Conservation (phyloP, 257 asterid species). For the Nicotiana paniculata region DNA sequence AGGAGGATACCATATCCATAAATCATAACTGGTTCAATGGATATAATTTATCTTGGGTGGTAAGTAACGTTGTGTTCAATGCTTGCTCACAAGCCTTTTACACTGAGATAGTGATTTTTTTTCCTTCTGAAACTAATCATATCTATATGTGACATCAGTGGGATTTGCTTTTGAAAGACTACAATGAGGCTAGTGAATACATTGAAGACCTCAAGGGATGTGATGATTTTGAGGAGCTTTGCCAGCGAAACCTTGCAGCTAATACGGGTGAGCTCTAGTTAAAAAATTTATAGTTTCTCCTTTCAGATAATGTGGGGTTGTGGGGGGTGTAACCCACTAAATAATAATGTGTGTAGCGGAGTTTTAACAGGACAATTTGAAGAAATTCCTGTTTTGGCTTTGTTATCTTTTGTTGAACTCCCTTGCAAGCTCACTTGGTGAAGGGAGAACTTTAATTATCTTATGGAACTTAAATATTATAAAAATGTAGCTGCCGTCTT, state of each 20-base stretch:
- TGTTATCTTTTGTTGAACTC: neutral
- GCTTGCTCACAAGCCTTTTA: neutral
- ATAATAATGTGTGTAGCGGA: neutral
- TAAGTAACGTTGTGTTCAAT: conserved; percentile 23
- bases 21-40: conserved; percentile 98
- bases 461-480: neutral
- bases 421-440: neutral
- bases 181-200: conserved; percentile 67
- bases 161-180: conserved; percentile 89
- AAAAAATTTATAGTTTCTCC: neutral
- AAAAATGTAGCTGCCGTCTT: neutral
- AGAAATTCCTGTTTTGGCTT: neutral
- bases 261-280: conserved; percentile 54
- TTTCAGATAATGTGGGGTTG: neutral
- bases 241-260: conserved; percentile 93
- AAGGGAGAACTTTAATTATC: neutral
- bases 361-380: neutral
- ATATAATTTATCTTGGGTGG: conserved; percentile 77
- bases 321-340: neutral
- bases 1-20: conserved; percentile 93
- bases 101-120: neutral
- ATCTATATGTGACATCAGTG: conserved; percentile 44
- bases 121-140: neutral
- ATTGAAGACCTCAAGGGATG: conserved; percentile 88
- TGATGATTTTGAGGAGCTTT: conserved; percentile 89